These are phyloP conservation scores for Pyronema domesticum DNA, from an alignment of 495 filamentous ascomycete species.

Conservation along the genomic window DNA sequence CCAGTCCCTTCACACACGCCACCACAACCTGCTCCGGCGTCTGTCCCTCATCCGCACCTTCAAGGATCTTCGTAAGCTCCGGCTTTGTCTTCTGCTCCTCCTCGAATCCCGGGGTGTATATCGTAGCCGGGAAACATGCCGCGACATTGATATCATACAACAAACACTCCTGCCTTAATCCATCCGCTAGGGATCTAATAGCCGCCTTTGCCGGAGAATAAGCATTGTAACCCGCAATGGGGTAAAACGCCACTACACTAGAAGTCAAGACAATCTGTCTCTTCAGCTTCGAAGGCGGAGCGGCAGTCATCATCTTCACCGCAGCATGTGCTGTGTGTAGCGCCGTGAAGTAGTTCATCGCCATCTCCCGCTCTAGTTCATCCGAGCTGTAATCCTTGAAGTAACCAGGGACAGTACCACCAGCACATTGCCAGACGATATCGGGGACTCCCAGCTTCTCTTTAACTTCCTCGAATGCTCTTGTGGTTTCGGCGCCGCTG, in stretches of 20 bases:
- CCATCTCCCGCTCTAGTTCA: constrained; percentile 59
- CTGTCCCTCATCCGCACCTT: constrained; percentile 64
- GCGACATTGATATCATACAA: constrained; percentile 73
- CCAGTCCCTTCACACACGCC: constrained; percentile 51
- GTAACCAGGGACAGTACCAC: constrained; percentile 48
- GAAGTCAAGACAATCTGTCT: constrained; percentile 80
- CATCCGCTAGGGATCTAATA: constrained; percentile 65
- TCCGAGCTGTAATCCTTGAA: constrained; percentile 57
- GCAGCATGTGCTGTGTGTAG: constrained; percentile 65
- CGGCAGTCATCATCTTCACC: constrained; percentile 42
- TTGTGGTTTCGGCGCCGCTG: constrained; percentile 42
- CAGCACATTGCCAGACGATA: constrained; percentile 78
- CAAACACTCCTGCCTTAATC: constrained; percentile 62
- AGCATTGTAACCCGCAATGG: constrained; percentile 65
- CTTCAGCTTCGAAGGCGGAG: constrained; percentile 27
- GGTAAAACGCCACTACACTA: constrained; percentile 54
- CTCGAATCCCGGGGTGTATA: constrained; percentile 55
- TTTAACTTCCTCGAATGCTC: constrained; percentile 52
- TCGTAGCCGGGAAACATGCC: constrained; percentile 70
- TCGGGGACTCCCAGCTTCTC: constrained; percentile 38
- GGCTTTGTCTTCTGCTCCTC: constrained; percentile 70
- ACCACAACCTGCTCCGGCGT: constrained; percentile 59
- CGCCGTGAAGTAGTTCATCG: constrained; percentile 79
- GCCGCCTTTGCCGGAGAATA: constrained; percentile 80
- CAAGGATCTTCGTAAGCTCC: constrained; percentile 58